Percentiles rank a stretch among this genome's conserved stretches.
These are phyloP conservation scores for Saccharomyces pastorianus DNA, from an alignment of 1,139 yeast species.

Conservation along the genomic window DNA sequence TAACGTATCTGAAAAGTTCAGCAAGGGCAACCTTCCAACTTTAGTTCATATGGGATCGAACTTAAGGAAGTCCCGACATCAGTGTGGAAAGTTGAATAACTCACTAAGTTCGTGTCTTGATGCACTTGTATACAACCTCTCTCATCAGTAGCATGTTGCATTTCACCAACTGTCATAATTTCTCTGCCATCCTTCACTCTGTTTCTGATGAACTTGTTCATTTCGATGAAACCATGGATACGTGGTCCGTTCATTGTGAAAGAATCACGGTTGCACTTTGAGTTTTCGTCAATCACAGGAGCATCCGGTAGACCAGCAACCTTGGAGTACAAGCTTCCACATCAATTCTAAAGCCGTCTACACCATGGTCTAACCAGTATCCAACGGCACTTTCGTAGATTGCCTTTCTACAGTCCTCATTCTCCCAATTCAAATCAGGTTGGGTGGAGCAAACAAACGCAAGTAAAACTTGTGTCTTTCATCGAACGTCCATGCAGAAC, in stretches of 20 bases:
- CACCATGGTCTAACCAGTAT: slow-evolving; percentile 50
- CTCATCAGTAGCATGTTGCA: slow-evolving; percentile 40
- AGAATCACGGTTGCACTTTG: slow-evolving; percentile 36
- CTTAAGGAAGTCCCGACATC: slow-evolving; percentile 37
- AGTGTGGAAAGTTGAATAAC: slow-evolving; percentile 43
- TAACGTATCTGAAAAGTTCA: slow-evolving; percentile 34
- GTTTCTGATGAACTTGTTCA: slow-evolving; percentile 30
- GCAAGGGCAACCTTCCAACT: slow-evolving; percentile 38
- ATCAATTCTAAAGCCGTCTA: slow-evolving; percentile 54
- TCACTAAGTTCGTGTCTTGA: slow-evolving; percentile 43
- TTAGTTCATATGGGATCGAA: slow-evolving; percentile 33
- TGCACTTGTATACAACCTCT: slow-evolving; percentile 43
- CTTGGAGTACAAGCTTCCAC: slow-evolving; percentile 46
- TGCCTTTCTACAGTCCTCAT: slow-evolving; percentile 43
- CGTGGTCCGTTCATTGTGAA: slow-evolving; percentile 42
- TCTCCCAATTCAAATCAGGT: slow-evolving; percentile 58
- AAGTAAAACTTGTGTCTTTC: slow-evolving; percentile 45
- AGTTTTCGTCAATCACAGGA: slow-evolving; percentile 25
- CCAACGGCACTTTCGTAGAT: slow-evolving; percentile 43
- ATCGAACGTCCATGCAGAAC: slow-evolving; percentile 51
- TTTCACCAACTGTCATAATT: slow-evolving; percentile 52
- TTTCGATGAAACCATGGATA: slow-evolving; percentile 50
- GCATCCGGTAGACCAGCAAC: slow-evolving; percentile 41
- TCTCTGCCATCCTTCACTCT: slow-evolving; percentile 43
- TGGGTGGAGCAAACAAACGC: slow-evolving; percentile 42